Base-by-base conservation (phyloP, 2,329 filamentous ascomycete species). In the Ascochyta koolunga region DNA sequence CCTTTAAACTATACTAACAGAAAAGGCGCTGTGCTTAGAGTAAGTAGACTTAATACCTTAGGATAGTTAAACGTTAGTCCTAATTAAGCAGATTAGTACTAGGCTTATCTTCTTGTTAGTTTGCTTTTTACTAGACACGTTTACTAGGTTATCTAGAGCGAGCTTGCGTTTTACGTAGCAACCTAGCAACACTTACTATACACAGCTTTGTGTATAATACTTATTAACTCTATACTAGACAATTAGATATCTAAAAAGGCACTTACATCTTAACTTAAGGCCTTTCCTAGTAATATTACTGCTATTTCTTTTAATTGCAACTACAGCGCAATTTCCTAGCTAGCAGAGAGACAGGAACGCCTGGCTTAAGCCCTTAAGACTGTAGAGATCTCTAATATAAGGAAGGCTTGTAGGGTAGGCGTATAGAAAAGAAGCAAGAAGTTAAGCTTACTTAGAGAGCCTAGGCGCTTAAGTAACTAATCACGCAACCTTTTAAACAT, bases 21-120 rank as follows among this genome's bases (percentile, higher is more conserved):
- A 6, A 62, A 58, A 37, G 41, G 5, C 24, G 29, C 48, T 19
- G 15, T 39, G 7, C 33, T 19, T 50, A 15, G 51, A 45, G 58
- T 62, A 9, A 58, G 58, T 31, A 18, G 58, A 22, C 40, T 62
- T 2, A n/a, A 62, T 59, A 22, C 43, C 6, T 25, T 62, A 13
- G 45, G 41, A 18, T 62, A 24, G 60, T 62, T 52, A 7, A 62
- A 62, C 35, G 38, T 62, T 16, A 22, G 55, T 15, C 46, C 59
- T 24, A 13, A 51, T 19, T 19, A 61, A 45, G 38, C 22, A 49
- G 47, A 62, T 29, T n/a, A 33, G 32, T 62, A 60, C 47, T 62
- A 15, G 58, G 55, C 21, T 40, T 21, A 60, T 54, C 40, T 61
- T 3, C 6, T 62, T 1, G 21, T 57, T 4, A 11, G 43, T 35